These are phyloP conservation scores for Elsinoe perseae DNA, from an alignment of 2,329 filamentous ascomycete genomes.

Conservation along the genomic window DNA sequence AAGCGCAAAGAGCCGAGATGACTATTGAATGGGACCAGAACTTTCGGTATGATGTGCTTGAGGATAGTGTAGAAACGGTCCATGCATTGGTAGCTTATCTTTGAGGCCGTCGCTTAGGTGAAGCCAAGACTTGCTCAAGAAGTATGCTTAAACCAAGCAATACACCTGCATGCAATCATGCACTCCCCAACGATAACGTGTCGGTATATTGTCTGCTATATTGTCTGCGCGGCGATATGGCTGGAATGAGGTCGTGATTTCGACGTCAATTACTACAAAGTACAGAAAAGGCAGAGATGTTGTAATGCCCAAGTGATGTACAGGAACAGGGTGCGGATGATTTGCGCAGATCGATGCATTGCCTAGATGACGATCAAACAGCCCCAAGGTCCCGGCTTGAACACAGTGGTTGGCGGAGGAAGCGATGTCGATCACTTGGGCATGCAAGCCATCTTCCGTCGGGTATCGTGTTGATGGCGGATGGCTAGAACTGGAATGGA, in stretches of 20 bases:
- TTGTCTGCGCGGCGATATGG: no score
- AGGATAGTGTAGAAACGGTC: background rate
- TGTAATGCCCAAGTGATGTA: background rate
- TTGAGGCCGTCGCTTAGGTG: background rate
- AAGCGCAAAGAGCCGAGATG: conserved; percentile 3
- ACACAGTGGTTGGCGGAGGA: background rate
- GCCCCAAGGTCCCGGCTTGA: background rate
- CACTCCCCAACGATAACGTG: background rate
- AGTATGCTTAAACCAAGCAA: background rate
- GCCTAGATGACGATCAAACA: conserved; percentile 12
- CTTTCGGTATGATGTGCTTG: background rate
- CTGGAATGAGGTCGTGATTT: no score
- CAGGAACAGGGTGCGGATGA: conserved; percentile 5
- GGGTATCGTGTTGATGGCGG: background rate
- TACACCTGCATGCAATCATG: background rate
- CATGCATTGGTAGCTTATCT: background rate
- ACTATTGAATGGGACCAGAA: conserved; percentile 7
- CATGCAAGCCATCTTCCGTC: conserved; percentile 2
- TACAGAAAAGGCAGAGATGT: background rate
- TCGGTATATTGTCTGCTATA: no score
- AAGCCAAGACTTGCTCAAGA: conserved; percentile 7
- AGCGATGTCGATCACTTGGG: background rate
- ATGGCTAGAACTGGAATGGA: conserved; percentile 7
- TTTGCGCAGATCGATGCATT: conserved; percentile 6
- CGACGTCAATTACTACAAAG: no score